Percentiles rank a stretch among this genome's conserved stretches.
Conservation (phyloP, 2,329 filamentous ascomycete genomes). For the Xylariales sp. region DNA sequence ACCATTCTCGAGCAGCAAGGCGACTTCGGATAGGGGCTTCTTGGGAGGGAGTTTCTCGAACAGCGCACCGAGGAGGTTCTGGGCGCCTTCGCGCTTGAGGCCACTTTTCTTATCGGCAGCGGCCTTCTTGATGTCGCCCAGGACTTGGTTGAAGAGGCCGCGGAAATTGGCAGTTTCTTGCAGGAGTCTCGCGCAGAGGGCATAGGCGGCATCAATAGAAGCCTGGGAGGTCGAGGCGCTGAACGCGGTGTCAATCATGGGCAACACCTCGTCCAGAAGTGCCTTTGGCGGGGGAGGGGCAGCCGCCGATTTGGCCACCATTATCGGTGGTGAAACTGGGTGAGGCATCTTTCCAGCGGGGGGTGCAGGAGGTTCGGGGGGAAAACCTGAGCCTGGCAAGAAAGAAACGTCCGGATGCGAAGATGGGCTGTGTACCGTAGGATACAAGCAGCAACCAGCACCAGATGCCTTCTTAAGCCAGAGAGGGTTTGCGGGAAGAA, state of each 20-base stretch:
- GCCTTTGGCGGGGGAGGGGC: constrained; percentile 56
- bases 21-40: constrained; percentile 73
- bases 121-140: constrained; percentile 62
- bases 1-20: constrained; percentile 78
- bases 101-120: constrained; percentile 92
- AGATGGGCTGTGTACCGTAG: constrained; percentile 12
- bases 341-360: constrained; percentile 36
- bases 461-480: constrained; percentile 12
- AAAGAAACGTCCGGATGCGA: constrained; percentile 7
- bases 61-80: constrained; percentile 90
- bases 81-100: constrained; percentile 78
- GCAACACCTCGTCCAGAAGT: too few relatives aligned
- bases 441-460: constrained; percentile 12
- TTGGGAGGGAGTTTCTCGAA: constrained; percentile 83
- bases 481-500: constrained; percentile 10
- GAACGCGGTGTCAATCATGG: constrained; percentile 67
- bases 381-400: background rate
- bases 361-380: constrained; percentile 1
- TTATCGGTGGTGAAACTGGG: constrained; percentile 42
- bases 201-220: constrained; percentile 62
- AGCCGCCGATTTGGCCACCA: constrained; percentile 38
- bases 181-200: constrained; percentile 52
- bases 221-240: constrained; percentile 63
- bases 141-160: constrained; percentile 46
- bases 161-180: constrained; percentile 49